phyloP scores from a whole-genome alignment of 495 filamentous ascomycete genomes.

The Trichoderma virens region DNA sequence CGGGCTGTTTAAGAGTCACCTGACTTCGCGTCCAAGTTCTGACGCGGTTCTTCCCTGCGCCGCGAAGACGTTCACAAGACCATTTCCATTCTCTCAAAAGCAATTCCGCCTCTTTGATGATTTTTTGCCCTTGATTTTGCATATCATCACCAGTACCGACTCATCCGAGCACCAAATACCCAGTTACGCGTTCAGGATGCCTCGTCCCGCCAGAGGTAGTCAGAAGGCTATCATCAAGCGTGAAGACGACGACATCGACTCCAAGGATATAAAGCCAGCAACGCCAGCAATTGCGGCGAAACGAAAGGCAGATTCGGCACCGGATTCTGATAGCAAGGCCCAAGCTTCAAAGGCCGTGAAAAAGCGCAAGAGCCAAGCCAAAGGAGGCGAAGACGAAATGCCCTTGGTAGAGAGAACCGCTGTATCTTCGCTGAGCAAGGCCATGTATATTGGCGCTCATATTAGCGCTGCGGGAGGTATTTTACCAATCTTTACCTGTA shows the following conservation, averaged over 20 bases:
- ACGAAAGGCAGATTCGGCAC: slow-evolving; percentile 3
- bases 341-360: slow-evolving; percentile 27
- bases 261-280: background rate
- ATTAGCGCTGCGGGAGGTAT: slow-evolving; percentile 79
- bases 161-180: background rate
- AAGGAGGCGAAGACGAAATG: slow-evolving; percentile 41
- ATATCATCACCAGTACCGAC: background rate
- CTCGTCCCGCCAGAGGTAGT: background rate
- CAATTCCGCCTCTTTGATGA: background rate
- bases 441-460: slow-evolving; percentile 84
- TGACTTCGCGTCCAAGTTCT: background rate
- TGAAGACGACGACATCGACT: background rate
- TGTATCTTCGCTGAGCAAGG: slow-evolving; percentile 49
- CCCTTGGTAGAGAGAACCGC: slow-evolving; percentile 61
- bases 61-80: background rate
- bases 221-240: background rate
- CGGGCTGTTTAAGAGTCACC: background rate
- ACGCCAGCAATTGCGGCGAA: background rate
- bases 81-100: background rate
- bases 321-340: slow-evolving; percentile 24
- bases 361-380: slow-evolving; percentile 43
- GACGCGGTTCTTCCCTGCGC: background rate
- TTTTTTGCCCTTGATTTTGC: background rate
- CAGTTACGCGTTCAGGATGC: background rate
- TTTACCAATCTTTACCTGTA: slow-evolving; percentile 15